These are phyloP conservation scores for Fusarium beomiforme DNA, from an alignment of 2,329 filamentous ascomycete species.

Conservation along the genomic window DNA sequence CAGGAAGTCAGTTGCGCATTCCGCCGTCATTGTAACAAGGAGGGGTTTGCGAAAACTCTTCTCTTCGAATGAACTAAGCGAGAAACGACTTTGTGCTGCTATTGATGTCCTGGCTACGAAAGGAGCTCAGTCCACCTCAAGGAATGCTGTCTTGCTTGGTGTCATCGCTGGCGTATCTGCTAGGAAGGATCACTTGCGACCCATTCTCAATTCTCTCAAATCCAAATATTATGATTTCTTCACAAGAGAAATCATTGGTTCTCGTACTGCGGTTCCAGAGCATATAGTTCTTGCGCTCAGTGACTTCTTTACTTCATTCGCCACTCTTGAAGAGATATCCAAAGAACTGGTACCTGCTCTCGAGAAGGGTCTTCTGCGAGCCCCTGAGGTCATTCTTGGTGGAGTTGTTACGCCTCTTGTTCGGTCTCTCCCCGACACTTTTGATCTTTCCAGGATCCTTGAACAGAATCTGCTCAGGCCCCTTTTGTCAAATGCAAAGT, in stretches of 20 bases:
- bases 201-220: constrained; percentile 72
- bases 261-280: constrained; percentile 73
- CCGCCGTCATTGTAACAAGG: constrained; percentile 80
- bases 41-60: constrained; percentile 82
- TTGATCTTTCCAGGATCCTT: constrained; percentile 83
- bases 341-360: constrained; percentile 81
- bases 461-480: constrained; percentile 82
- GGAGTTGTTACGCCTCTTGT: constrained; percentile 81
- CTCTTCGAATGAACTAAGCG: constrained; percentile 62
- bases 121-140: constrained; percentile 68
- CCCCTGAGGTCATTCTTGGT: constrained; percentile 88
- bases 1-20: constrained; percentile 73
- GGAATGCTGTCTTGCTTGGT: constrained; percentile 82
- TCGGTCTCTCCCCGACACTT: constrained; percentile 70
- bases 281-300: constrained; percentile 78
- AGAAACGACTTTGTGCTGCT: constrained; percentile 69
- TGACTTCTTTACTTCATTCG: constrained; percentile 85
- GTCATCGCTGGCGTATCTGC: constrained; percentile 88
- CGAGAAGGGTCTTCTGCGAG: constrained; percentile 88
- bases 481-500: constrained; percentile 89
- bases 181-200: constrained; percentile 71
- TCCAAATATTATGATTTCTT: constrained; percentile 84
- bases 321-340: constrained; percentile 77
- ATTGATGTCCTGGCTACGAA: constrained; percentile 77
- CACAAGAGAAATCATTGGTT: constrained; percentile 83